phyloP scores from a whole-genome alignment of 2,329 filamentous ascomycete genomes.

The Cercospora berteroae region DNA sequence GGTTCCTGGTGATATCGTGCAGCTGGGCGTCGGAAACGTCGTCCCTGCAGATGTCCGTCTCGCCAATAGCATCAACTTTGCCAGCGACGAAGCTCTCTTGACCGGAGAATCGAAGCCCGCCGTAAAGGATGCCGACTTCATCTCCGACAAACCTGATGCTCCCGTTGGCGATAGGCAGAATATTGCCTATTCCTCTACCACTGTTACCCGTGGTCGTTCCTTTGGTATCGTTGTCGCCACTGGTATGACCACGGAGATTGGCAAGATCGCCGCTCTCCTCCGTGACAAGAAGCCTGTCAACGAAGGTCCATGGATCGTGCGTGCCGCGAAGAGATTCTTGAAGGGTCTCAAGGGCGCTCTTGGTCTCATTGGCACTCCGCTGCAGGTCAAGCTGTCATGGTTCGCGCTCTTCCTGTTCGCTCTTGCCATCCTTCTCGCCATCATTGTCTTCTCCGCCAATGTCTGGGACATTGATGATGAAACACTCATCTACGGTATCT shows the following conservation, averaged over 20 bases:
- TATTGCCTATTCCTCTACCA: constrained; percentile 63
- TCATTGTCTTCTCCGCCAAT: constrained; percentile 67
- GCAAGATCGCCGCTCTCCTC: constrained; percentile 57
- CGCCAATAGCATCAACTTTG: constrained; percentile 68
- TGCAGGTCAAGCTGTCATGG: constrained; percentile 81
- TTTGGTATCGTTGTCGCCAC: constrained; percentile 57
- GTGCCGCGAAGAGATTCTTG: constrained; percentile 43
- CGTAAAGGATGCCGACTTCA: constrained; percentile 32
- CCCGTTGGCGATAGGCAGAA: constrained; percentile 63
- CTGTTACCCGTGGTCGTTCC: constrained; percentile 61
- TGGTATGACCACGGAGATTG: constrained; percentile 66
- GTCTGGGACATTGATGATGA: constrained; percentile 43
- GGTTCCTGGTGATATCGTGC: constrained; percentile 66
- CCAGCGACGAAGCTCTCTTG: constrained; percentile 69
- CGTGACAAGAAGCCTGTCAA: constrained; percentile 34
- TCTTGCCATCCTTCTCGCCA: constrained; percentile 66
- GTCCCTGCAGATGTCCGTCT: constrained; percentile 64
- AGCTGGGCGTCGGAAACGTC: constrained; percentile 63
- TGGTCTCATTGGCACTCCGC: constrained; percentile 64
- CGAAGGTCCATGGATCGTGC: constrained; percentile 20
- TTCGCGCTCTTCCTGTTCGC: constrained; percentile 78
- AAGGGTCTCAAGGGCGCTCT: constrained; percentile 51
- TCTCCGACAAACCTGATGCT: constrained; percentile 41
- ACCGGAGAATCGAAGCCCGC: constrained; percentile 65
- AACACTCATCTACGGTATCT: constrained; percentile 50